Conservation (phyloP, 495 filamentous ascomycete species). For the Neurospora sp. region DNA sequence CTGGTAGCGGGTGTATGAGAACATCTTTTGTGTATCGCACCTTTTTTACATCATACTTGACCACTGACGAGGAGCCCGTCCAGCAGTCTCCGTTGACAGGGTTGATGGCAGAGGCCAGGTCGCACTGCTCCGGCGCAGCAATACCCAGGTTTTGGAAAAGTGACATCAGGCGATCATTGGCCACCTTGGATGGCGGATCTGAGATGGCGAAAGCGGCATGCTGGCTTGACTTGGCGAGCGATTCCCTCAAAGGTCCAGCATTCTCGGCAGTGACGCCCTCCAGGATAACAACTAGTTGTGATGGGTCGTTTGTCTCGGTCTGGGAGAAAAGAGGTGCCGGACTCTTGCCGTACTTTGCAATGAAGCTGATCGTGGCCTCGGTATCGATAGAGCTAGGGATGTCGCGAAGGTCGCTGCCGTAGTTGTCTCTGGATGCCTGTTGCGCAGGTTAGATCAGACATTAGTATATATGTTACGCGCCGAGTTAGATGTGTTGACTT, state of each 20-base stretch:
- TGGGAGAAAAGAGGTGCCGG: constrained; percentile 32
- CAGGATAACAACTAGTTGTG: constrained; percentile 41
- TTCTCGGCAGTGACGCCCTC: constrained; percentile 33
- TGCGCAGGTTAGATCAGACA: constrained; percentile 20
- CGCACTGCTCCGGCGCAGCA: constrained; percentile 20
- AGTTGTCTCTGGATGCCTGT: constrained; percentile 29
- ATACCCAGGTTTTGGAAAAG: constrained; percentile 21
- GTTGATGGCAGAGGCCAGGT: constrained; percentile 31
- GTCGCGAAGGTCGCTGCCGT: constrained; percentile 29
- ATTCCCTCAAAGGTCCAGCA: constrained; percentile 18
- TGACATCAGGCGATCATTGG: constrained; percentile 24
- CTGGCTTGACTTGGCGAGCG: constrained; percentile 18
- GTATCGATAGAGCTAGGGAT: constrained; percentile 26
- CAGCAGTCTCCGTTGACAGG: constrained; percentile 34
- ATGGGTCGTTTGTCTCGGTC: constrained; percentile 17
- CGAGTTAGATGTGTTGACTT: not conserved
- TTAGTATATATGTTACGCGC: constrained; percentile 13
- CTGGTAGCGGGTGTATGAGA: not conserved
- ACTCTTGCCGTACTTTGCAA: constrained; percentile 32
- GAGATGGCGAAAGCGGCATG: constrained; percentile 35
- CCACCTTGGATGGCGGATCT: constrained; percentile 26
- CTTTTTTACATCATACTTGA: constrained; percentile 32
- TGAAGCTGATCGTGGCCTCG: constrained; percentile 29
- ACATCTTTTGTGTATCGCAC: constrained; percentile 11
- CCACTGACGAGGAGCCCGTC: constrained; percentile 32